Conservation (phyloP, 2,329 filamentous ascomycete species). For the Ascocoryne sarcoides region DNA sequence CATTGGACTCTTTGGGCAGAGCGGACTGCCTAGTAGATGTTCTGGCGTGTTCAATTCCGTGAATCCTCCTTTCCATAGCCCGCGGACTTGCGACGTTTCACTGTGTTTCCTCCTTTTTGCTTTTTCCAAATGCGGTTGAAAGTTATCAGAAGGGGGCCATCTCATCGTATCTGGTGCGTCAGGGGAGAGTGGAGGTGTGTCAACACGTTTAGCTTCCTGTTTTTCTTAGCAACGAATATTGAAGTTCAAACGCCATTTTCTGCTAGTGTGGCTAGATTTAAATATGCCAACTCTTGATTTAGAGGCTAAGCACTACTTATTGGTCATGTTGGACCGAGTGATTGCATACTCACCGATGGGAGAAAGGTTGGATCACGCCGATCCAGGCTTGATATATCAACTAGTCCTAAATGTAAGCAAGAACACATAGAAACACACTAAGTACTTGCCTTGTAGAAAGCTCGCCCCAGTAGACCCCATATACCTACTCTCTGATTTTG, state of each 20-base stretch:
- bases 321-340: too few relatives aligned
- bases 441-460: constrained; percentile 13
- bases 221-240: background rate
- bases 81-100: too few relatives aligned
- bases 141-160: constrained; percentile 19
- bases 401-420: constrained; percentile 6
- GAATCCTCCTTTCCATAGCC: constrained; percentile 9
- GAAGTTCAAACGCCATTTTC: too few relatives aligned
- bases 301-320: too few relatives aligned
- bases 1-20: constrained; percentile 34
- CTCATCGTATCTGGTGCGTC: constrained; percentile 9
- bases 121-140: background rate
- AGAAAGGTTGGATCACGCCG: constrained; percentile 19
- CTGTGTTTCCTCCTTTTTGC: too few relatives aligned
- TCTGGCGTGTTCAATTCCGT: constrained; percentile 36
- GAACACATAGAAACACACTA: background rate
- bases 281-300: too few relatives aligned
- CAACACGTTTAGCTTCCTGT: constrained; percentile 26
- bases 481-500: constrained; percentile 14
- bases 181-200: constrained; percentile 24
- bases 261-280: too few relatives aligned
- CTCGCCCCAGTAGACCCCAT: constrained; percentile 11
- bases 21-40: constrained; percentile 34
- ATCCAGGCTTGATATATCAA: constrained; percentile 20
- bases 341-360: constrained; percentile 24